A percentile compares a stretch with the other conserved stretches of the same genome.
Conservation (phyloP, 1,139 yeast genomes). For the Kurtzmaniella natalensis region DNA sequence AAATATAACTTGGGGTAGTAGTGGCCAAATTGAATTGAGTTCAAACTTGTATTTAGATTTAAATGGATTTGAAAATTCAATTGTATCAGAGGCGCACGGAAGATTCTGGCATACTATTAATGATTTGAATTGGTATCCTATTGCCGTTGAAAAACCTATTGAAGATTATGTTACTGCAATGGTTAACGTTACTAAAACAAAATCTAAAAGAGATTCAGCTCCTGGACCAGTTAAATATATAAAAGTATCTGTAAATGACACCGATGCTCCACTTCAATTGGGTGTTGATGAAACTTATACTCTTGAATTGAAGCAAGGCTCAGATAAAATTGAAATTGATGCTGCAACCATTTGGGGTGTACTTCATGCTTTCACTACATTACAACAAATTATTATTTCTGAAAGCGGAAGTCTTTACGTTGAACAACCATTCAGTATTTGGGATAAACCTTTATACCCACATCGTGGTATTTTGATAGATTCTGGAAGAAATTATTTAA, state of each 20-base stretch:
- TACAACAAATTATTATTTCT: constrained; percentile 39
- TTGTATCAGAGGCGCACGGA: constrained; percentile 17
- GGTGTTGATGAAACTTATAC: constrained; percentile 34
- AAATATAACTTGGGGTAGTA: constrained; percentile 15
- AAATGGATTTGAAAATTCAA: constrained; percentile 4
- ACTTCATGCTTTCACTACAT: constrained; percentile 39
- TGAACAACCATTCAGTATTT: constrained; percentile 32
- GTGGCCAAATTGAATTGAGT: constrained; percentile 9
- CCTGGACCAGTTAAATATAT: constrained; percentile 4
- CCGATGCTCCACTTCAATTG: constrained; percentile 28
- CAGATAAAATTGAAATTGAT: constrained; percentile 18
- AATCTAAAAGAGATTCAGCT: constrained; percentile 1
- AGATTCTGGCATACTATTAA: constrained; percentile 15
- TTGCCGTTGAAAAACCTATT: constrained; percentile 19
- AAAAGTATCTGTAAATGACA: constrained; percentile 18
- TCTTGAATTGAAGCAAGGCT: constrained; percentile 11
- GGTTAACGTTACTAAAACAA: constrained; percentile 1
- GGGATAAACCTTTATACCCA: constrained; percentile 36
- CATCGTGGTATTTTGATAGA: constrained; percentile 46
- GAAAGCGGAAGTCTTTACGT: constrained; percentile 17
- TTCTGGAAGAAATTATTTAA: constrained; percentile 38
- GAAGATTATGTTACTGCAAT: constrained; percentile 8
- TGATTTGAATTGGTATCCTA: constrained; percentile 23
- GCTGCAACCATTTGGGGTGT: constrained; percentile 45
- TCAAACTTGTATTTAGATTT: constrained; percentile 9